A percentile compares a stretch with the other conserved stretches of the same genome.
Evolutionary conservation across 768 basidiomycete genomes (phyloP).

Genomic region (Galerina sulciceps): DNA sequence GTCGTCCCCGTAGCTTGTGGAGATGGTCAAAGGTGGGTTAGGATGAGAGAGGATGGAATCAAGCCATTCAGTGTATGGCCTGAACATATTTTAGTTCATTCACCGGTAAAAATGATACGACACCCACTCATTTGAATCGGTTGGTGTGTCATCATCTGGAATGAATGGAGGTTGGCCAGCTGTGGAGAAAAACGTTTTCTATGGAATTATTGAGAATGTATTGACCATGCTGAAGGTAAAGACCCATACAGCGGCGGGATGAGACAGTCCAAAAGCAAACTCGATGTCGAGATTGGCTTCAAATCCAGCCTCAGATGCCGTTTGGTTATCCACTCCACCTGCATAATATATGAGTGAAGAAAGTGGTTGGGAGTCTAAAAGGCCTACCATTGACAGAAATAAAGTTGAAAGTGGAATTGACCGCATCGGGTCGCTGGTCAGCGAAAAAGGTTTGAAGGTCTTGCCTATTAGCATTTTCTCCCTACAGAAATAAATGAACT

Average conservation of each 20-base stretch:
- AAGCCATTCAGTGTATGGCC: conserved; percentile 55
- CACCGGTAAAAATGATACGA: not conserved
- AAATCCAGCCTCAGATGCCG: conserved; percentile 46
- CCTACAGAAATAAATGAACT: conserved; percentile 38
- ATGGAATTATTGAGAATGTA: not conserved
- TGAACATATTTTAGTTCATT: conserved; percentile 1
- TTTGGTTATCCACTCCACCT: conserved; percentile 61
- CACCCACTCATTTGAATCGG: conserved; percentile 41
- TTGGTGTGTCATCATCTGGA: conserved; percentile 44
- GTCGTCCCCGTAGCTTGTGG: conserved; percentile 70
- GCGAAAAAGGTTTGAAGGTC: conserved; percentile 56
- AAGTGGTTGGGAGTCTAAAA: no score
- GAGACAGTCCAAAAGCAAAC: conserved; percentile 62
- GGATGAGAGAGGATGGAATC: conserved; percentile 51
- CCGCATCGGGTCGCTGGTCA: conserved; percentile 48
- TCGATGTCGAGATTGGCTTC: conserved; percentile 72
- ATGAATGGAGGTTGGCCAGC: conserved; percentile 64
- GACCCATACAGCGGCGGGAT: conserved; percentile 53
- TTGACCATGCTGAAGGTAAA: not conserved
- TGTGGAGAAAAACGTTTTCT: conserved; percentile 62
- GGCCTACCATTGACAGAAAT: conserved; percentile 50
- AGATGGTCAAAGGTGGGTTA: conserved; percentile 58
- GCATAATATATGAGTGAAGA: no score
- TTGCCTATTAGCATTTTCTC: conserved; percentile 52
- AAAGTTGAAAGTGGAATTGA: conserved; percentile 53